A percentile compares a stretch with the other conserved stretches of the same genome.
These are phyloP conservation scores for Stenocarpella maydis DNA, from an alignment of 2,329 filamentous ascomycete genomes.

Conservation along the genomic window DNA sequence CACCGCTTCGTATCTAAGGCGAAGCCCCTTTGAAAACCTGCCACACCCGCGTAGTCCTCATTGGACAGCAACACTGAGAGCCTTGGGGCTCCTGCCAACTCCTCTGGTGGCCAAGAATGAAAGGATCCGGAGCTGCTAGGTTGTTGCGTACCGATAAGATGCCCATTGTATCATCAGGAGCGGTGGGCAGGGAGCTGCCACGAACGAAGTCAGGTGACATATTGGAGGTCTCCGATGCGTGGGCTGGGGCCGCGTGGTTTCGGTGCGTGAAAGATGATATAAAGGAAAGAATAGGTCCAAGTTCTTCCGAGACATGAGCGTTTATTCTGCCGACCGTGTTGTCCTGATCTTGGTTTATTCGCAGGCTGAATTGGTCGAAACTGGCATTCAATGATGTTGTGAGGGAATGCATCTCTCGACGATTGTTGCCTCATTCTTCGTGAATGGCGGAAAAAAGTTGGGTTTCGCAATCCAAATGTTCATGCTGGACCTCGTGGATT, in stretches of 20 bases:
- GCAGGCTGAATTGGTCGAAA: background rate
- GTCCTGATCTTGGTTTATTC: background rate
- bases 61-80: background rate
- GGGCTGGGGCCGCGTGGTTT: background rate
- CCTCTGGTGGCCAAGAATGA: background rate
- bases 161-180: background rate
- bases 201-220: background rate
- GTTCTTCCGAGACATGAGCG: background rate
- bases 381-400: background rate
- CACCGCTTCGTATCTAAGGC: background rate
- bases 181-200: background rate
- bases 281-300: background rate
- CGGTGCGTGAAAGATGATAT: background rate
- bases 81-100: background rate
- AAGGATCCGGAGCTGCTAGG: background rate
- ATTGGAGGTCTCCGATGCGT: background rate
- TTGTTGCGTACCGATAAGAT: background rate
- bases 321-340: background rate
- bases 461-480: background rate
- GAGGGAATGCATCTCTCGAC: background rate
- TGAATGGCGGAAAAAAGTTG: background rate
- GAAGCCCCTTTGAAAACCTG: background rate
- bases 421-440: background rate
- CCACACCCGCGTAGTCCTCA: background rate
- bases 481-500: background rate